These are phyloP conservation scores for Xylaria sp. DNA, from an alignment of 2,329 filamentous ascomycete species.

Conservation along the genomic window DNA sequence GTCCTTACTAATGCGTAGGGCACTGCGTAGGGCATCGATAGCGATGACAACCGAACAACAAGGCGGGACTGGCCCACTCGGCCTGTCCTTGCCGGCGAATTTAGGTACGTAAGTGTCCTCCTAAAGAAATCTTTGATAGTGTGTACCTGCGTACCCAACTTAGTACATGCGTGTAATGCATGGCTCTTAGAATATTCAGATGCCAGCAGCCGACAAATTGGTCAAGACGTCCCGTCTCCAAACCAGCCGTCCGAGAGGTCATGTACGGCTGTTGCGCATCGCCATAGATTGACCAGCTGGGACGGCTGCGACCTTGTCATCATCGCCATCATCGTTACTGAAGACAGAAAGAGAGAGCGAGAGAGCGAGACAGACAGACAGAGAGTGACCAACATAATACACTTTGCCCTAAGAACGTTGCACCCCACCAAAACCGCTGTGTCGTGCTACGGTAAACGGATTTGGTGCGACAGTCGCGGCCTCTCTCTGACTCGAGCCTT, in stretches of 20 bases:
- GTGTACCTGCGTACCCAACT: background rate
- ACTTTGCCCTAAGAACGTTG: constrained; percentile 20
- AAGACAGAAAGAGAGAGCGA: background rate
- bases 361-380: background rate
- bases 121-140: constrained; percentile 20
- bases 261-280: constrained; percentile 32
- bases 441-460: constrained; percentile 13
- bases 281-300: constrained; percentile 31
- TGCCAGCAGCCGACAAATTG: constrained; percentile 9
- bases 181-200: background rate
- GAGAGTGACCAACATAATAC: background rate
- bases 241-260: constrained; percentile 21
- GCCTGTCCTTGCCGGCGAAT: constrained; percentile 16
- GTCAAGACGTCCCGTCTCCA: constrained; percentile 1
- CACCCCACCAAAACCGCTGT: constrained; percentile 27
- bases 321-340: background rate
- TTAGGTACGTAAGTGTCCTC: background rate
- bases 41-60: constrained; percentile 2
- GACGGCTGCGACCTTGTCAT: constrained; percentile 25
- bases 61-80: constrained; percentile 22
- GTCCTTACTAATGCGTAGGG: background rate
- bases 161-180: background rate
- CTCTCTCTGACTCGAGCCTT: constrained; percentile 23
- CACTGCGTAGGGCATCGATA: constrained; percentile 13
- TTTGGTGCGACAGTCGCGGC: constrained; percentile 20